phyloP scores from a whole-genome alignment of 225 moss, liverwort and hornwort genomes.

The Bryum argenteum region DNA sequence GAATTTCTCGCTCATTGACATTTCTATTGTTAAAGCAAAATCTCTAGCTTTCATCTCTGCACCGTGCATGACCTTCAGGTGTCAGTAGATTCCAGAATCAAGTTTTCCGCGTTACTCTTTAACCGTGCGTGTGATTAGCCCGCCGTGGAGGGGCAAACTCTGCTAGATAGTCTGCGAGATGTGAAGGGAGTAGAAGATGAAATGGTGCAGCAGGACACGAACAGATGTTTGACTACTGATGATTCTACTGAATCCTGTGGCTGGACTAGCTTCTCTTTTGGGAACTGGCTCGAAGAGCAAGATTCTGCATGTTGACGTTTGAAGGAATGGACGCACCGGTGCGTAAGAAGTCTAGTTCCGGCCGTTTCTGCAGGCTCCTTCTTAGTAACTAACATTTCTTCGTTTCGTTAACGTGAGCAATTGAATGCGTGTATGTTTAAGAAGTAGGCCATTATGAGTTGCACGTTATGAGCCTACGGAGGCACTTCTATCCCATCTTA shows the following conservation, averaged over 20 bases:
- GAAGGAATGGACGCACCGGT: slow-evolving; percentile 38
- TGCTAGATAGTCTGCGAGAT: slow-evolving; percentile 10
- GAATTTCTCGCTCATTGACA: slow-evolving; percentile 6
- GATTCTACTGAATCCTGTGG: neutral
- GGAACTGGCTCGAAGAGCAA: neutral
- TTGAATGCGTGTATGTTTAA: slow-evolving; percentile 8
- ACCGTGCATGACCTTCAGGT: neutral
- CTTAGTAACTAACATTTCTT: neutral
- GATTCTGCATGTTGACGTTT: slow-evolving; percentile 28
- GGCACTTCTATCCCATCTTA: neutral
- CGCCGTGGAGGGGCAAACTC: neutral
- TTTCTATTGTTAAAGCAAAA: neutral
- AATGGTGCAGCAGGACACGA: slow-evolving; percentile 15
- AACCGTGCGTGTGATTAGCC: slow-evolving; percentile 6
- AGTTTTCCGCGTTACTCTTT: neutral
- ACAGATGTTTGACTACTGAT: neutral
- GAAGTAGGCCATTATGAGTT: slow-evolving; percentile 13
- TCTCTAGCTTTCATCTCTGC: neutral
- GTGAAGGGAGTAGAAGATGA: slow-evolving; percentile 5
- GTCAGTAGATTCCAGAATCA: neutral
- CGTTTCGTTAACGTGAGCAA: neutral
- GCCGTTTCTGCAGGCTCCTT: slow-evolving; percentile 20
- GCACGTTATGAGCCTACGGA: slow-evolving; percentile 19
- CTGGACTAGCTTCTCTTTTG: neutral
- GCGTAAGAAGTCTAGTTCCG: slow-evolving; percentile 17